These are phyloP conservation scores for Santalum album DNA, from an alignment of 164 flowering plant species.

Conservation along the genomic window DNA sequence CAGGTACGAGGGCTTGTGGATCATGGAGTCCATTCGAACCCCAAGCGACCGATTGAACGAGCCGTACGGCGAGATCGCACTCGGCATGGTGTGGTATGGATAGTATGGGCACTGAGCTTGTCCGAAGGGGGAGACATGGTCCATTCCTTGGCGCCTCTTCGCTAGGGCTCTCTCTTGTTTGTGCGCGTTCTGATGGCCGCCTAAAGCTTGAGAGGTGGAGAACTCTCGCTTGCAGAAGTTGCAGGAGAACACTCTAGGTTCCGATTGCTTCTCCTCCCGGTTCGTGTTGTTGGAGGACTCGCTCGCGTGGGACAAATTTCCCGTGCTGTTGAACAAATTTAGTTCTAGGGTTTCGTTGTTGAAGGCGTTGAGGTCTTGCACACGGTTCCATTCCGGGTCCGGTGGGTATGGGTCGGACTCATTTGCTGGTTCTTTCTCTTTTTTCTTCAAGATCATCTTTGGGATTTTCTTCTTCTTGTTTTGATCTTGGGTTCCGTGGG, in stretches of 20 bases:
- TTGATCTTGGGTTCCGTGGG: too few species aligned
- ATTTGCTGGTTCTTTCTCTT: background rate
- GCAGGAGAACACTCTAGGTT: background rate
- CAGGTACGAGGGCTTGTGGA: background rate
- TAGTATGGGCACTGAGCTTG: background rate
- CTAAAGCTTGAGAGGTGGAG: background rate
- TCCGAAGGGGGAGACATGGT: background rate
- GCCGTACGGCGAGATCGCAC: background rate
- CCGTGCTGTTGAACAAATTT: too few species aligned
- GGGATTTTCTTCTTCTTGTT: background rate
- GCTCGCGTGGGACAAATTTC: background rate
- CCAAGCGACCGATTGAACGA: background rate
- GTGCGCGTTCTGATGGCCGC: constrained; percentile 4
- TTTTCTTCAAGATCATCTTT: background rate
- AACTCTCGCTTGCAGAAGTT: background rate
- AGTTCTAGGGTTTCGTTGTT: background rate
- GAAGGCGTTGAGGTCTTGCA: constrained; percentile 1
- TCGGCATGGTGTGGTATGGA: background rate
- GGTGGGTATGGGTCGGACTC: background rate
- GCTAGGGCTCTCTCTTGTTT: background rate
- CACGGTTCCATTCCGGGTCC: background rate
- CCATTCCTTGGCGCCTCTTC: background rate
- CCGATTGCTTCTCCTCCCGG: background rate
- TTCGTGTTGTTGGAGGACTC: background rate
- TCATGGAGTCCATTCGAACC: background rate